Evolutionary conservation across 768 basidiomycete species (phyloP).

Genomic region (Amanita polypyramis): DNA sequence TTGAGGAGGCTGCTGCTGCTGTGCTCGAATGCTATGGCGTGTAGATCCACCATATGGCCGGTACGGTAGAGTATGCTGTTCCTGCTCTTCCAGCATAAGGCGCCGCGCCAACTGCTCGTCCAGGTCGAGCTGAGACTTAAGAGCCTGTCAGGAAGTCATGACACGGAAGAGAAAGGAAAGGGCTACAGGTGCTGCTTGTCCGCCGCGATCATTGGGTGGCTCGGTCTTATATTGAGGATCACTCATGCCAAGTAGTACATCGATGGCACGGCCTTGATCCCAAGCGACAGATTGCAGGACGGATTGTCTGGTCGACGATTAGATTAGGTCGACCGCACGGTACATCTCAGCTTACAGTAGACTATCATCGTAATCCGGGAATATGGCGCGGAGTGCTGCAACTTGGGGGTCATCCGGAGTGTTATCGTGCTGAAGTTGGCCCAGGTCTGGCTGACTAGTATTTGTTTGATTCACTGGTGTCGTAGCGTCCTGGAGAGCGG

Average conservation of each 20-base stretch:
- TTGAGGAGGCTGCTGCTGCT: conserved; percentile 12
- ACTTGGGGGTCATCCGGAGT: conserved; percentile 36
- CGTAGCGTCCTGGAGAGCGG: neutral
- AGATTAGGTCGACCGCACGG: neutral
- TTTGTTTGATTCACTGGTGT: neutral
- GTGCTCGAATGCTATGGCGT: conserved; percentile 10
- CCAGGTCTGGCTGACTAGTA: neutral
- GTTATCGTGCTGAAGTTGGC: conserved; percentile 1
- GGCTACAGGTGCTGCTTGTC: conserved; percentile 14
- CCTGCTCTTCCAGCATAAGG: conserved; percentile 54
- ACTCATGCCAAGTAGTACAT: conserved; percentile 73
- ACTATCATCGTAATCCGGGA: conserved; percentile 72
- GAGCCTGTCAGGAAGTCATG: neutral
- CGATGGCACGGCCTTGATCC: conserved; percentile 67
- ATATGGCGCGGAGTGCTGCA: conserved; percentile 51
- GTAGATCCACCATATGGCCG: conserved; percentile 9
- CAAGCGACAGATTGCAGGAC: conserved; percentile 66
- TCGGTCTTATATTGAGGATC: conserved; percentile 62
- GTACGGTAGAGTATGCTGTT: conserved; percentile 19
- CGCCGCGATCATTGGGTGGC: conserved; percentile 14
- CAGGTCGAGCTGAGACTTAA: conserved; percentile 52
- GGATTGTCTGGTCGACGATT: conserved; percentile 33
- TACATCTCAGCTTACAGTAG: conserved; percentile 39
- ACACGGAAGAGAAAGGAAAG: neutral
- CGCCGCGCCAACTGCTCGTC: conserved; percentile 75